Conservation (phyloP, 2,329 filamentous ascomycete species). For the Ophiosphaerella narmari region DNA sequence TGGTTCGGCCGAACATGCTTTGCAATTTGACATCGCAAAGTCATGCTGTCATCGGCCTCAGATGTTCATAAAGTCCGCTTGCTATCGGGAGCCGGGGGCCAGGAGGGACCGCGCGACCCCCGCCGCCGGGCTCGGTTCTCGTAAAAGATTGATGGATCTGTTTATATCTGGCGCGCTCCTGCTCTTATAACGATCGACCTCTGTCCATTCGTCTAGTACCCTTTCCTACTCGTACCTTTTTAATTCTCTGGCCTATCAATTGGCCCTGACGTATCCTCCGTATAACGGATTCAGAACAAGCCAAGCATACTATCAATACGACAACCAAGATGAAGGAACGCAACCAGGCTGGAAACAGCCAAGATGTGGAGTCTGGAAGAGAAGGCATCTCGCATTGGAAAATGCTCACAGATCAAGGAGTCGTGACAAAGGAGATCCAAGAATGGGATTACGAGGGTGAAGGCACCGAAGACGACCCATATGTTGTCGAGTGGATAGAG, state of each 20-base stretch:
- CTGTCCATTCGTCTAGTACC: slow-evolving; percentile 1
- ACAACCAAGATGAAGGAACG: slow-evolving; percentile 23
- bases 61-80: not conserved
- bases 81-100: not conserved
- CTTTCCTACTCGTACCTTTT: slow-evolving; percentile 1
- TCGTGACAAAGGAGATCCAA: slow-evolving; percentile 42
- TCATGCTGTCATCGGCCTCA: slow-evolving; percentile 19
- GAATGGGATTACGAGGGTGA: slow-evolving; percentile 50
- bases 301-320: slow-evolving; percentile 1
- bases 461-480: slow-evolving; percentile 52
- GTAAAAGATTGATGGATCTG: slow-evolving; percentile 1
- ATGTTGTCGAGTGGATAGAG: slow-evolving; percentile 53
- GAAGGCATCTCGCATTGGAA: slow-evolving; percentile 43
- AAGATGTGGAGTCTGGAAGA: slow-evolving; percentile 41
- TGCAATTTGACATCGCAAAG: slow-evolving; percentile 8
- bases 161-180: slow-evolving; percentile 21
- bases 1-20: slow-evolving; percentile 15
- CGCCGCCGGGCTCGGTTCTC: not conserved
- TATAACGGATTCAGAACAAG: not conserved
- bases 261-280: not conserved
- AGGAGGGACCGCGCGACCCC: not conserved
- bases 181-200: not conserved
- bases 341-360: slow-evolving; percentile 14
- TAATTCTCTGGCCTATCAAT: slow-evolving; percentile 2
- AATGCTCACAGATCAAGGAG: slow-evolving; percentile 44